phyloP scores from a whole-genome alignment of 2,329 filamentous ascomycete species.

The Apiospora hydei region DNA sequence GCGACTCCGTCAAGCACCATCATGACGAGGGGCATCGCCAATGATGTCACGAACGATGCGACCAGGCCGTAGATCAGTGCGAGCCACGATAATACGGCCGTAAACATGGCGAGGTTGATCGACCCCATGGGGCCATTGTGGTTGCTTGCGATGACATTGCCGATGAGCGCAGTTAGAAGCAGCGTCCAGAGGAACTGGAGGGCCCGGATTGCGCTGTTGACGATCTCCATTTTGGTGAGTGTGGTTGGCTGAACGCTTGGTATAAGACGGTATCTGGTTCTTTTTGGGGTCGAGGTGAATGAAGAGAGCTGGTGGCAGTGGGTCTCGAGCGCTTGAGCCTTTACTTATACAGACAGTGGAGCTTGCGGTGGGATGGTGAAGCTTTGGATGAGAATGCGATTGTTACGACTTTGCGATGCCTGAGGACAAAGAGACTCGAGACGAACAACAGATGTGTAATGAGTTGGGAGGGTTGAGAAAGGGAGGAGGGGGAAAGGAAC shows the following conservation, averaged over 20 bases:
- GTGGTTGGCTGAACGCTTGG: background rate
- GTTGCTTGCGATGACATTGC: slow-evolving; percentile 64
- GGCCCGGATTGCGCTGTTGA: slow-evolving; percentile 55
- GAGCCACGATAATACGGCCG: slow-evolving; percentile 70
- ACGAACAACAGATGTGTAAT: background rate
- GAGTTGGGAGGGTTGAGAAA: background rate
- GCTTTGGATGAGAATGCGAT: background rate
- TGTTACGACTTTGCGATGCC: slow-evolving; percentile 3
- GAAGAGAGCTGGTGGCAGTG: background rate
- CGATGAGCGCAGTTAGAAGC: slow-evolving; percentile 62
- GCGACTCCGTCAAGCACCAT: slow-evolving; percentile 50
- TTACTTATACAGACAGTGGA: slow-evolving; percentile 6
- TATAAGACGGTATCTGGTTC: background rate
- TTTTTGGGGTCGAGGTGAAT: background rate
- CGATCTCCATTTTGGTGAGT: slow-evolving; percentile 38
- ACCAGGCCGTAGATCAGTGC: slow-evolving; percentile 57
- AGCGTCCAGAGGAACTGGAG: slow-evolving; percentile 60
- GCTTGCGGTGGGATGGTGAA: background rate
- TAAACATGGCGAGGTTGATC: slow-evolving; percentile 74
- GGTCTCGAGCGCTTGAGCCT: background rate
- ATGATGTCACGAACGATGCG: slow-evolving; percentile 35
- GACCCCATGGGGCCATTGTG: slow-evolving; percentile 53
- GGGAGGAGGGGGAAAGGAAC: background rate
- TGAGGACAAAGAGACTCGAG: slow-evolving; percentile 9
- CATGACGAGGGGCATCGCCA: slow-evolving; percentile 36